Base-by-base conservation (phyloP, 106 monocot species). In the Narthecium ossifragum region DNA sequence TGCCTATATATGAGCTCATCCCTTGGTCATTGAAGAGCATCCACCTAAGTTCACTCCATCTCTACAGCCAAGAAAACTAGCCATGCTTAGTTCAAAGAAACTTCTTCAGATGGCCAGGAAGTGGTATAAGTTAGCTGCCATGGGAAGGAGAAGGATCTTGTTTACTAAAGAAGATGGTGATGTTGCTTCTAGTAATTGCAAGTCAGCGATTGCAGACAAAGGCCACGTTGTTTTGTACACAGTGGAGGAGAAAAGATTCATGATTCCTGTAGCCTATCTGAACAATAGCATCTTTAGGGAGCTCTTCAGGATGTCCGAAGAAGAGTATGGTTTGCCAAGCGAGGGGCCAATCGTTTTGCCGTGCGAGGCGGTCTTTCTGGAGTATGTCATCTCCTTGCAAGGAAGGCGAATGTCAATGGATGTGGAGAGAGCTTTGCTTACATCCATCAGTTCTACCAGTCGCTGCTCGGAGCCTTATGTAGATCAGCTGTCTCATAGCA, bases 141-240 rank as follows among this genome's bases (percentile, higher is more conserved):
- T 49, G 2, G 20, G 49, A 24, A 49, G 21, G 9, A 49, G 49
- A 23, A 49, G 23, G 9, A 22, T 49, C 17, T 22, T 23, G 2
- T 9, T 2, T 10, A 46, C 3, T n/a, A 17, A n/a, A 2, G 17
- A n/a, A 15, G 3, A 46, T 10, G 15, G 11, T 9, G 2, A 6
- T 20, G 3, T 22, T 9, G 20, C 2, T 24, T 0, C 49, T 0
- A 22, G 20, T 13, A 29, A 7, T 20, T 22, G 43, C 31, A 28
- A 26, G 28, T 31, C 8, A 8, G 22, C 9, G 7, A 5, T 30
- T 2, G 49, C 27, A 2, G 14, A 32, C 37, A 66, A 55, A 26
- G 71, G 71, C 8, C 30, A 53, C 29, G 55, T 71, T 18, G 55
- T 63, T n/a, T 62, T 63, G 29, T 71, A 71, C 71, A 46, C 62